Base-by-base conservation (phyloP, 2,329 filamentous ascomycete genomes). In the Claviceps quebecensis region DNA sequence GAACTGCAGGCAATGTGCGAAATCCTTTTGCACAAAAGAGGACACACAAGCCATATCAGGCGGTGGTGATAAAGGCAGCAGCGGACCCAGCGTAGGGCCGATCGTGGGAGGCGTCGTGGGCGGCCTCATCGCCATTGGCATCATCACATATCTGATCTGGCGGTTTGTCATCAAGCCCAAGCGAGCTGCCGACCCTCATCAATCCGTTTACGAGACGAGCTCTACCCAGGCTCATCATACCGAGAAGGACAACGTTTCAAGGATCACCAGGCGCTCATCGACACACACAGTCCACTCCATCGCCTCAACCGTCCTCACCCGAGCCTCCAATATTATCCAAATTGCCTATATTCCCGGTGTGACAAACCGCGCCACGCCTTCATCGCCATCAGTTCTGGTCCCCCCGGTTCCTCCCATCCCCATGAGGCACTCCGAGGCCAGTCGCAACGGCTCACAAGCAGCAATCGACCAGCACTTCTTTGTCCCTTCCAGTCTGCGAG, bases 311-410 rank as follows among this genome's bases (percentile, higher is more conserved):
- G 89, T 97, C 53, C 78, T 96, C 54, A 97, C 93, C 17, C 83
- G 93, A 55, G 93, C 93, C 47, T 97, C 93, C 62, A 98, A 98
- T 72, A 91, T 98, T 65, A 98, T 98, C 61, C 93, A 97, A 70
- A 98, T 98, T 68, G 93, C 93, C 52, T 98, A 97, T 67, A 97
- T 98, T 58, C 93, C 93, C 14, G 93, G 93, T 54, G 90, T 97
- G 61, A 96, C 88, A 54, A 96, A 96, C 70, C 81, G 91, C 58
- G 89, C 90, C 13, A 83, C 84, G 7, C 86, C 87, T 5, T 83
- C 85, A n/a, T 91, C 88, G 0, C 87, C 87, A 3, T 82, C 81
- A 40, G 72, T 88, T 19, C 77, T 91, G 48, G 86, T 94, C 4
- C 89, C 90, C n/a, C 91, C 91, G 0, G 90, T 98, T 4, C 93